Percentiles rank a stretch among this genome's conserved stretches.
These are phyloP conservation scores for Antrodiella citrinella DNA, from an alignment of 768 basidiomycete genomes.

Conservation along the genomic window DNA sequence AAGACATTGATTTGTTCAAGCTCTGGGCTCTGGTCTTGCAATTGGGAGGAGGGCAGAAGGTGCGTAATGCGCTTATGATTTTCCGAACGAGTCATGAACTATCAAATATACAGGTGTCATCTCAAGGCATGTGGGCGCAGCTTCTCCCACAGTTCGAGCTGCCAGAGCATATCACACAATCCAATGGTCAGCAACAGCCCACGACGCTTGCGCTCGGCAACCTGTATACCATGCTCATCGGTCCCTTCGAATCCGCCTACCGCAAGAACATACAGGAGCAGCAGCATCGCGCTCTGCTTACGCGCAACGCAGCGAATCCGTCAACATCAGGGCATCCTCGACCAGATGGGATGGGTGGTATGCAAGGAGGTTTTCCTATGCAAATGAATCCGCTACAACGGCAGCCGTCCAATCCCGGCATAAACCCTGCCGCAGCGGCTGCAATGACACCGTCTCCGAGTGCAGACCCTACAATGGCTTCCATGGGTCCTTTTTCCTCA, in stretches of 20 bases:
- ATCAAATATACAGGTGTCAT: conserved; percentile 4
- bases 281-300: conserved; percentile 48
- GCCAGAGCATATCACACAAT: conserved; percentile 21
- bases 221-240: conserved; percentile 54
- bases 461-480: conserved; percentile 3
- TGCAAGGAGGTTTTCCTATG: conserved; percentile 11
- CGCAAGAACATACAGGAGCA: conserved; percentile 53
- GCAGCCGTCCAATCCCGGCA: neutral
- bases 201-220: conserved; percentile 45
- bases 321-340: conserved; percentile 16
- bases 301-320: conserved; percentile 31
- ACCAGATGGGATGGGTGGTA: conserved; percentile 12
- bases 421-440: neutral
- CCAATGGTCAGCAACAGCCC: conserved; percentile 31
- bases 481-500: neutral
- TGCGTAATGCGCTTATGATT: conserved; percentile 24
- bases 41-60: conserved; percentile 53
- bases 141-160: conserved; percentile 38
- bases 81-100: conserved; percentile 1
- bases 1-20: conserved; percentile 70
- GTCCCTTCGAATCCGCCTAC: conserved; percentile 68
- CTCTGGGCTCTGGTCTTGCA: conserved; percentile 58
- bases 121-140: conserved; percentile 46
- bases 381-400: neutral
- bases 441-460: conserved; percentile 1